Evolutionary conservation across 2,329 filamentous ascomycete species (phyloP).

Genomic region (Hansfordia pulvinata): DNA sequence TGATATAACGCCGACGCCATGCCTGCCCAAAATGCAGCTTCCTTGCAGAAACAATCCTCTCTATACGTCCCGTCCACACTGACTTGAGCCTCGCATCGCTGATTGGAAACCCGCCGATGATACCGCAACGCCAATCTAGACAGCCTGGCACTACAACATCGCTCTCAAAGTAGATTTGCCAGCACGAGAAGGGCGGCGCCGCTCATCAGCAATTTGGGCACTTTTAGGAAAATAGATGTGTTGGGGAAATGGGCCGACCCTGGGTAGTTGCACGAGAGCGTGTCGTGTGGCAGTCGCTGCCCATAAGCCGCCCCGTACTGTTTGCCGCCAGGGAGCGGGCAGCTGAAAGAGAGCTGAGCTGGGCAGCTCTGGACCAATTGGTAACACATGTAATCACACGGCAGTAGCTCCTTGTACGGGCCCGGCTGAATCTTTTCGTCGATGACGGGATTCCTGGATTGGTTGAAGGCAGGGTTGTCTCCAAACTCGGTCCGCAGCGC

Average conservation of each 20-base stretch:
- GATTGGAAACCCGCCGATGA: too few relatives aligned
- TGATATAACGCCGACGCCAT: too few relatives aligned
- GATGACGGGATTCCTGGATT: conserved; percentile 59
- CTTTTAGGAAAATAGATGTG: too few relatives aligned
- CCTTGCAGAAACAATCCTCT: too few relatives aligned
- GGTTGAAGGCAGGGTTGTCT: conserved; percentile 26
- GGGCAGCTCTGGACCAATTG: conserved; percentile 78
- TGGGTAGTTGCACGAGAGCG: conserved; percentile 44
- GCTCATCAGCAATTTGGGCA: not conserved
- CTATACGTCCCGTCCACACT: too few relatives aligned
- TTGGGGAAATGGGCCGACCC: conserved; percentile 40
- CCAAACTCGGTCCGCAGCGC: conserved; percentile 13
- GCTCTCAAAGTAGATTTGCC: too few relatives aligned
- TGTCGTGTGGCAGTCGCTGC: conserved; percentile 9
- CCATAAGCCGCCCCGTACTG: conserved; percentile 35
- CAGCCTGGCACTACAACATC: too few relatives aligned
- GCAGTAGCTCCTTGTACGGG: conserved; percentile 86
- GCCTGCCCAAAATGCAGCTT: too few relatives aligned
- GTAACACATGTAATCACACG: conserved; percentile 81
- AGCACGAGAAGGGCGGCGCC: conserved; percentile 1
- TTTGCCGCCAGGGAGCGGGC: conserved; percentile 37
- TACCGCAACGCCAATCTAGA: too few relatives aligned
- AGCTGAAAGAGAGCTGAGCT: conserved; percentile 58
- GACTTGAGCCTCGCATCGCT: too few relatives aligned
- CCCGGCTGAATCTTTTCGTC: conserved; percentile 62